Evolutionary conservation across 306 rosid species (phyloP), one percentile per base, ranked within the genome.

Genomic region (Datisca glomerata): DNA sequence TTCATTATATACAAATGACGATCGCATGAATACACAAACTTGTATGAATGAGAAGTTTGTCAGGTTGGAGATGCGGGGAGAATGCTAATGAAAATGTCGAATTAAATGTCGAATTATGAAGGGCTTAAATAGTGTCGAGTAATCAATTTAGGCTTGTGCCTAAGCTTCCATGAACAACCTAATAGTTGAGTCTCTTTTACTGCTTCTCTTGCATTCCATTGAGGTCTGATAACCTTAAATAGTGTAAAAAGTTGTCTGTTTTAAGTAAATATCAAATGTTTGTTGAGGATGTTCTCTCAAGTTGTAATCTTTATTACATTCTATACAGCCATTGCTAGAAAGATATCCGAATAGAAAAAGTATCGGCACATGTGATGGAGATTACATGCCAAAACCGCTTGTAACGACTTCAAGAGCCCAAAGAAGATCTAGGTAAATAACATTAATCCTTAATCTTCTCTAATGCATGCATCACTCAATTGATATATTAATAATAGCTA

Each of bases 241-340:
- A n/a, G n/a, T n/a, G n/a, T n/a, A n/a, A n/a, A n/a, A n/a, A n/a
- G n/a, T n/a, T n/a, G n/a, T n/a, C n/a, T n/a, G n/a, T n/a, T n/a
- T n/a, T n/a, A 25, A 8, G 31, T 25, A 25, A 25, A 8, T 4
- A 25, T 25, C 31, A 25, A 25, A 8, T 4, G 31, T 4, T 8
- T 4, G 8, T 4, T 4, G 4, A 4, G 8, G 31, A 25, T 4
- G 31, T 4, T 25, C 31, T 4, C 31, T 25, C 31, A 24, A 14
- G 34, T 24, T 39, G 15, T 32, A 11, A 28, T 22, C 9, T 40
- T 32, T 38, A 35, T 12, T 10, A 43, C 10, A 54, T 32, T 16
- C 1, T 8, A 41, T 64, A 48, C 82, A 74, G 82, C 78, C 71
- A 12, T 44, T 53, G 53, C 61, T 70, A 29, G 82, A 74, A 51